Base-by-base conservation (phyloP, 1,284 basidiomycete genomes). In the Neotropicomus parvogracilis region DNA sequence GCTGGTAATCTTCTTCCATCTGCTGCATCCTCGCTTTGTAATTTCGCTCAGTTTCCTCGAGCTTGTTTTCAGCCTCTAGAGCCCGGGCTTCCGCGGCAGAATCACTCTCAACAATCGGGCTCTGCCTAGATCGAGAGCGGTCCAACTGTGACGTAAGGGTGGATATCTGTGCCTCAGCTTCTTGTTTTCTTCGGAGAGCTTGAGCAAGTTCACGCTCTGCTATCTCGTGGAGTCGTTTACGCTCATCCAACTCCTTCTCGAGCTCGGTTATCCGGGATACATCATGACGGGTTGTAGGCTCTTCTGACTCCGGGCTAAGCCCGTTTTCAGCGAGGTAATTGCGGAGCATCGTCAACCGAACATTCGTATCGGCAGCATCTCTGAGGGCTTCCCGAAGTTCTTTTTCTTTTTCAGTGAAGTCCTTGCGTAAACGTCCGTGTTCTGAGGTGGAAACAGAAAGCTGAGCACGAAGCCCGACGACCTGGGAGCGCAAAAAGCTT, bases 1-100 rank as follows among this genome's bases (percentile, higher is more conserved):
- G 79, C 64, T 95, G 90, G 69, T 98, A 97, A 67, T 98, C 95
- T 57, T 91, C 86, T 69, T 98, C 94, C 68, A 97, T 83, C 63
- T 93, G 90, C 60, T 82, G 78, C 68, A 90, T 77, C 40, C 83
- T 79, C 33, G 81, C 75, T 68, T 85, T 87, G 70, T 91, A 89
- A 51, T 72, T 75, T 54, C 77, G 78, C 65, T 95, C 90, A 28
- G 84, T 85, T 64, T 92, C 90, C 43, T 83, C 83, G 45, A 91
- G 75, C 64, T 82, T 87, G 44, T 77, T 78, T 67, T 91, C 90
- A 17, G 80, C 77, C 57, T 85, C 85, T 41, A 72, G 70, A 32
- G 76, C 79, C 32, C 86, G 81, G 34, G 72, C 73, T 46, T 88
- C 83, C n/a, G 66, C 63, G 8, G 73, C 63, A 28, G 66, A 58